A percentile compares a stretch with the other conserved stretches of the same genome.
Evolutionary conservation across 345 rosid species (phyloP).

Genomic region (Leavenworthia alabamica): DNA sequence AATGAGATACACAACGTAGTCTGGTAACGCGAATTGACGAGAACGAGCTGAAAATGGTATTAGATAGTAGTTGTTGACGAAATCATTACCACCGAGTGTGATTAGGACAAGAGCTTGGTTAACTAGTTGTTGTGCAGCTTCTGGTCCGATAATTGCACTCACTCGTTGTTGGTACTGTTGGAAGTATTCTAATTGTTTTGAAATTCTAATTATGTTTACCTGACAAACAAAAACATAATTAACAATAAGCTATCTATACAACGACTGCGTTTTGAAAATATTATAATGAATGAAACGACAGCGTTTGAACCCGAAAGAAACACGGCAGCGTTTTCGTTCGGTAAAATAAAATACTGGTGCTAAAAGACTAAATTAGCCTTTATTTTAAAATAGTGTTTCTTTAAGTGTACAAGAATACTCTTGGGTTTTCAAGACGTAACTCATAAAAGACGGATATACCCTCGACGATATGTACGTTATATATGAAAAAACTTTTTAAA

Average conservation of each 20-base stretch:
- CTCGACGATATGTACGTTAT: neutral
- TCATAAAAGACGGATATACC: neutral
- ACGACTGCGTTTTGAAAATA: neutral
- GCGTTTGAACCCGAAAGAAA: no score
- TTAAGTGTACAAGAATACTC: neutral
- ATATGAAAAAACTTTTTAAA: neutral
- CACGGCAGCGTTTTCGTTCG: neutral
- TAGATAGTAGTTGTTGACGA: conserved; percentile 83
- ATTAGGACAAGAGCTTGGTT: conserved; percentile 63
- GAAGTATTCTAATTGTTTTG: conserved; percentile 50
- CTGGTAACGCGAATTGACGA: conserved; percentile 58
- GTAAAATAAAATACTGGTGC: neutral
- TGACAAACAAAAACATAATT: conserved; percentile 24
- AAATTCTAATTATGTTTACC: conserved; percentile 76
- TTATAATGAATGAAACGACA: neutral
- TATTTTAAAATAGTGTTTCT: neutral
- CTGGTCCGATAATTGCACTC: conserved; percentile 49
- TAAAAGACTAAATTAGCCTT: neutral
- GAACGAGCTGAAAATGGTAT: conserved; percentile 84
- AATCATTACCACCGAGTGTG: conserved; percentile 88
- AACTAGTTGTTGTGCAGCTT: conserved; percentile 47
- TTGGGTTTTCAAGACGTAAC: neutral
- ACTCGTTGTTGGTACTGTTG: conserved; percentile 63
- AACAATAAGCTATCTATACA: neutral
- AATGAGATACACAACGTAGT: conserved; percentile 61